Percentiles rank a stretch among this genome's conserved stretches.
Conservation (phyloP, 352 stramenopile genomes). For the Peronosclerospora sorghi region DNA sequence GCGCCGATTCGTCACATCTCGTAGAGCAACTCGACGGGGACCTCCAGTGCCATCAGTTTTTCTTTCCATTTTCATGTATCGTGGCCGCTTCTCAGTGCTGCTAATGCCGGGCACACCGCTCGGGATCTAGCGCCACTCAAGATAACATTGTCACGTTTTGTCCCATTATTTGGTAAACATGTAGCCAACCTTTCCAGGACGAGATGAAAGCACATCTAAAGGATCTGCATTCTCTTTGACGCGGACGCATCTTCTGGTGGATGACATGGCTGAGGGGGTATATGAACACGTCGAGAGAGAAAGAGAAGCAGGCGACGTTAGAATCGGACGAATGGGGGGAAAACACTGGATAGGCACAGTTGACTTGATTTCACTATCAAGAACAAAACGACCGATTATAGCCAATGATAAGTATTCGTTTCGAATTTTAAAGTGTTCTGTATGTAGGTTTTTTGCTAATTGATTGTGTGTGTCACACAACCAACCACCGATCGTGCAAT, state of each 20-base stretch:
- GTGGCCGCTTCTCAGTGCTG: conserved; percentile 49
- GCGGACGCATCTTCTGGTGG: conserved; percentile 9
- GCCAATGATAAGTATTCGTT: conserved; percentile 14
- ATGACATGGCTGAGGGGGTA: conserved; percentile 12
- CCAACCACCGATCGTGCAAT: too few relatives aligned
- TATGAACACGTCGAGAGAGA: background rate
- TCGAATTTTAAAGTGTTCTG: conserved; percentile 40
- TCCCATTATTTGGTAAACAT: too few relatives aligned
- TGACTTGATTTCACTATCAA: conserved; percentile 21
- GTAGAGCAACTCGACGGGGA: conserved; percentile 26
- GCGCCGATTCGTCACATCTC: conserved; percentile 38
- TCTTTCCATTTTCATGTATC: conserved; percentile 33
- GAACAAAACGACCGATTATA: background rate
- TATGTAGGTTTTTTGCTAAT: too few relatives aligned
- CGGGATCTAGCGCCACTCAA: conserved; percentile 27
- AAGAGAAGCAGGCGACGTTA: background rate
- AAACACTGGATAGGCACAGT: conserved; percentile 1
- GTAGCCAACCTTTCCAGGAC: conserved; percentile 35
- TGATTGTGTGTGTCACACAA: too few relatives aligned
- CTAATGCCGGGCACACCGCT: conserved; percentile 32
- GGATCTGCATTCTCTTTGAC: conserved; percentile 67
- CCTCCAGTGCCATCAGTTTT: conserved; percentile 7
- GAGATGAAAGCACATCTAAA: conserved; percentile 21
- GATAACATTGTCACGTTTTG: too few relatives aligned
- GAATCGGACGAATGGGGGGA: conserved; percentile 7